These are phyloP conservation scores for Colletotrichum sp. DNA, from an alignment of 2,329 filamentous ascomycete genomes.

Conservation along the genomic window DNA sequence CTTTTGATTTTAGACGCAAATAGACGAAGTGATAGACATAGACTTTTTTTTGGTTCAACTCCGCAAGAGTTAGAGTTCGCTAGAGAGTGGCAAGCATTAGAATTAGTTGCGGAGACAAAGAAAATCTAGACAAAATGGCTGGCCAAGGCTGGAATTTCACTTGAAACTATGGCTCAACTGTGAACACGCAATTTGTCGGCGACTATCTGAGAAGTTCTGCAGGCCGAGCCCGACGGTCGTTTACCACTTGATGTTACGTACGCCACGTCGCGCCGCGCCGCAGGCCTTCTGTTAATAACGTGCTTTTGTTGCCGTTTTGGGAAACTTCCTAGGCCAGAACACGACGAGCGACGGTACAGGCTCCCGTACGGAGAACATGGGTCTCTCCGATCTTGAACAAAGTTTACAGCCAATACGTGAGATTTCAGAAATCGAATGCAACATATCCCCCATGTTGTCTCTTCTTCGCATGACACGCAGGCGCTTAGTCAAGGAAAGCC, in stretches of 20 bases:
- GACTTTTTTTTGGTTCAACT: background rate
- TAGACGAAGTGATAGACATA: constrained; percentile 6
- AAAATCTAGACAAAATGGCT: background rate
- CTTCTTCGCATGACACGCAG: background rate
- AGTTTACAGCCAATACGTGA: background rate
- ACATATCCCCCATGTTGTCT: background rate
- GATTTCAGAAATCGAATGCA: background rate
- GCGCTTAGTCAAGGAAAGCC: background rate
- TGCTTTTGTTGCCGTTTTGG: background rate
- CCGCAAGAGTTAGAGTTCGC: background rate
- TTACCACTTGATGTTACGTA: background rate
- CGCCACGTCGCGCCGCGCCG: background rate
- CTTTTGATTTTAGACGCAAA: background rate
- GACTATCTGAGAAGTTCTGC: background rate
- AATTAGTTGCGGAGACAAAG: background rate
- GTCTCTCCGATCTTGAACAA: background rate
- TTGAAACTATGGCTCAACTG: background rate
- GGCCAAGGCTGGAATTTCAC: background rate
- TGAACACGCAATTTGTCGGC: background rate
- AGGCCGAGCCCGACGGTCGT: background rate
- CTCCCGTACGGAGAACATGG: background rate
- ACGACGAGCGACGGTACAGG: background rate
- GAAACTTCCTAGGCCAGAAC: background rate
- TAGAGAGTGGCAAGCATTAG: background rate
- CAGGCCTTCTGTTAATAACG: background rate